Evolutionary conservation across 352 stramenopile genomes (phyloP), one percentile per base, ranked within the genome.

Genomic region (Phytophthora macrochlamydospora): DNA sequence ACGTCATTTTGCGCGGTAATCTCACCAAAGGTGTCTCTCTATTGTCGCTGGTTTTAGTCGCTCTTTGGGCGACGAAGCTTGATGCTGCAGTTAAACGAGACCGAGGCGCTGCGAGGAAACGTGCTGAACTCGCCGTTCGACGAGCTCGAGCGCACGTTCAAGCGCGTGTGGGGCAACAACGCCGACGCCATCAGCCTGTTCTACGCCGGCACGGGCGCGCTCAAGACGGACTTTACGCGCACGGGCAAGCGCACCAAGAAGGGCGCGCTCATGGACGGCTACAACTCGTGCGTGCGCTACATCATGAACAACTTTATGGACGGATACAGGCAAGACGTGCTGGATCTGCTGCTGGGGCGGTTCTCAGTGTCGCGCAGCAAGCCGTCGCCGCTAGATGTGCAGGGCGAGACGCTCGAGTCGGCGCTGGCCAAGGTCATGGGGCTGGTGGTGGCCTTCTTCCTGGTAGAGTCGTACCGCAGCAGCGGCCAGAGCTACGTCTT

Each of bases 291-390:
- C 33, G 73, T 97, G 66, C 82, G 97, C 32, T 99, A 98, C 77
- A 94, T 98, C 73, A 79, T 97, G 4, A 99, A 99, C 78, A 99
- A 99, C 67, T 99, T 99, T 74, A 74, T 91, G 56, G 97, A 99
- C 77, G 93, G 91, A 4, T 79, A 96, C 65, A 89, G 85, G 42
- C 95, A 99, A 78, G 96, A 99, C 71, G 92, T 93, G 45, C 87
- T 98, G 55, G 93, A 99, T 51, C 73, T 99, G 35, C 63, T 98
- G 43, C 76, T 97, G 9, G 84, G 84, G 7, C 80, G 85, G 49
- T 90, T 81, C 65, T 50, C 69, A 0, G 69, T 82, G 12, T 83
- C 67, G 44, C 77, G 79, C 42, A 83, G 66, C 67, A 89, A 87
- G 40, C 65, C 70, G 30, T 87, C 83, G 38, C 75, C 81, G 40